phyloP scores from a whole-genome alignment of 2,329 filamentous ascomycete species.

The Ascocoryne sarcoides region DNA sequence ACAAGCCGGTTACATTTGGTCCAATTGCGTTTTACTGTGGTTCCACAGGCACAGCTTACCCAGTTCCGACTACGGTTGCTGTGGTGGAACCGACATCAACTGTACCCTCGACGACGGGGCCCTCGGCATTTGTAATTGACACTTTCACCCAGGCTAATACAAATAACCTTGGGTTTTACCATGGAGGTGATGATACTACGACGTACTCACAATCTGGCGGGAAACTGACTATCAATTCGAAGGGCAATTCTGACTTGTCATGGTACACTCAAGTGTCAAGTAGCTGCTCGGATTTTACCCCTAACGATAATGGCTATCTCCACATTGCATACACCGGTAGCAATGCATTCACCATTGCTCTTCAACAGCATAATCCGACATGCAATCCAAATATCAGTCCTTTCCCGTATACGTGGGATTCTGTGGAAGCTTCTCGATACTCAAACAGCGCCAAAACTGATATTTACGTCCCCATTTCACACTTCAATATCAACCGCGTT shows the following conservation, averaged over 20 bases:
- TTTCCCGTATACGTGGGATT: conserved; percentile 60
- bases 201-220: conserved; percentile 41
- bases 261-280: conserved; percentile 51
- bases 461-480: conserved; percentile 58
- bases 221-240: conserved; percentile 46
- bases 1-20: conserved; percentile 40
- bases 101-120: conserved; percentile 40
- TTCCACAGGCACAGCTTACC: conserved; percentile 38
- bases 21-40: conserved; percentile 53
- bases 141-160: conserved; percentile 42
- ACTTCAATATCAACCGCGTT: conserved; percentile 54
- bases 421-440: conserved; percentile 55
- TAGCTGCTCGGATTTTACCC: conserved; percentile 46
- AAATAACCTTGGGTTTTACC: conserved; percentile 57
- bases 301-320: conserved; percentile 49
- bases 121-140: conserved; percentile 49
- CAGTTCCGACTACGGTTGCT: conserved; percentile 34
- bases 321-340: conserved; percentile 56
- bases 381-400: conserved; percentile 48
- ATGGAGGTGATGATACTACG: conserved; percentile 55
- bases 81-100: conserved; percentile 37
- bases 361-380: conserved; percentile 57
- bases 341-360: conserved; percentile 52
- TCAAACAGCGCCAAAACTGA: conserved; percentile 36
- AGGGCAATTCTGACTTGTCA: conserved; percentile 47